Conservation (phyloP, 768 basidiomycete species). For the Rossbeevera mucosa region DNA sequence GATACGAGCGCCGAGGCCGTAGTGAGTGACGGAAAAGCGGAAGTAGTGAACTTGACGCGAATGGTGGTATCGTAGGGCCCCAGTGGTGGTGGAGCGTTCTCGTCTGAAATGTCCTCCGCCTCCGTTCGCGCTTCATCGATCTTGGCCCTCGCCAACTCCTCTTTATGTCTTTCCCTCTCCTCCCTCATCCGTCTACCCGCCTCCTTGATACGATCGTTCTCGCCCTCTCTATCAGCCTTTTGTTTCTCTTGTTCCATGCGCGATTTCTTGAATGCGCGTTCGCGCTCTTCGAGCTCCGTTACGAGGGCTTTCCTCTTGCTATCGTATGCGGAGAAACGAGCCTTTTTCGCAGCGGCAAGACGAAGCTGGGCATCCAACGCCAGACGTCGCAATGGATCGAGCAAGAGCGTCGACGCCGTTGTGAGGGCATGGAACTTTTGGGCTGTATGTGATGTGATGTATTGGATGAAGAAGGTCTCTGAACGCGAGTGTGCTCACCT, state of each 20-base stretch:
- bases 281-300: constrained; percentile 75
- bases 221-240: constrained; percentile 48
- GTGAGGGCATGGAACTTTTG: constrained; percentile 83
- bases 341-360: constrained; percentile 59
- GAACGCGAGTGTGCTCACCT: constrained; percentile 34
- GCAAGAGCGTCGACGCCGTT: constrained; percentile 72
- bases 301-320: constrained; percentile 69
- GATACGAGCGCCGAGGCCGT: constrained; percentile 19
- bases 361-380: constrained; percentile 80
- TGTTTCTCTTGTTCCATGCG: constrained; percentile 58
- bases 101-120: constrained; percentile 34
- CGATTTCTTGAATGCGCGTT: constrained; percentile 71
- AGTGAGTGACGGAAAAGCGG: constrained; percentile 39
- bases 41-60: constrained; percentile 62
- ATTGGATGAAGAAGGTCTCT: not conserved
- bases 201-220: constrained; percentile 71
- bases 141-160: constrained; percentile 39
- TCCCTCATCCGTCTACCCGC: constrained; percentile 66
- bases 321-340: constrained; percentile 67
- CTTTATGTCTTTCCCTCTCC: constrained; percentile 54
- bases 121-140: constrained; percentile 22
- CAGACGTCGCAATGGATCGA: constrained; percentile 73
- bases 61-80: constrained; percentile 74
- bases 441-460: constrained; percentile 33
- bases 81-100: constrained; percentile 53